Evolutionary conservation across 2,329 filamentous ascomycete species (phyloP), one percentile per base, ranked within the genome.

Genomic region (Aspergillus fischeri): DNA sequence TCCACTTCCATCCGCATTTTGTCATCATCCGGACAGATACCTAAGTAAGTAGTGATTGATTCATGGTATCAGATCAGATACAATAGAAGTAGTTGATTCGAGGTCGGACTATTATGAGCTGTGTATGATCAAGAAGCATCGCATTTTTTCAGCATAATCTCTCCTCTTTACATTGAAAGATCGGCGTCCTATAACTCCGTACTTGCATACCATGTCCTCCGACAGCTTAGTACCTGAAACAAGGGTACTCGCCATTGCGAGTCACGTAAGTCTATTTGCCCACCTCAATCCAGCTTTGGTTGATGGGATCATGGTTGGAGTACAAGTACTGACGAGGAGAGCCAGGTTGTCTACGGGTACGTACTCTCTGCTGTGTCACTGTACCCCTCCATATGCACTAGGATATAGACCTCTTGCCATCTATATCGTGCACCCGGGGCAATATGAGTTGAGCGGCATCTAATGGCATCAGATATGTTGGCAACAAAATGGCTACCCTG

Each of bases 401-500:
- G 10, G 11, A 11, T 24, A n/a, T 24, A 45, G 42, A 9, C 8
- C 3, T 20, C 42, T 6, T n/a, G 47, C 28, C 38, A 53, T 52
- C 54, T 53, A 59, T 53, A 57, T 58, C 5, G 32, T 38, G 32
- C 3, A 17, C 14, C 55, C 52, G 25, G 52, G 41, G 41, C 42
- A 24, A 24, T 4, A 10, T 11, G n/a, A 56, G 52, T 53, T 52
- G 60, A 58, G 35, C 42, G 44, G 29, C 44, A 49, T 21, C 61
- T 64, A 47, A 65, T 52, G 54, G 21, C 47, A 52, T 44, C 73
- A 96, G 94, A 72, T 93, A 97, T 82, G 94, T 99, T 65, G 94
- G 94, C 52, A 99, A 99, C 74, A 96, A 93, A 69, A 96, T 99
- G 81, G 92, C 92, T 45, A 92, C 92, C 1, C 95, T 96, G 70